Percentiles rank a stretch among this genome's conserved stretches.
phyloP scores from a whole-genome alignment of 805 yeast species.

The Suhomyces xylopsoci region DNA sequence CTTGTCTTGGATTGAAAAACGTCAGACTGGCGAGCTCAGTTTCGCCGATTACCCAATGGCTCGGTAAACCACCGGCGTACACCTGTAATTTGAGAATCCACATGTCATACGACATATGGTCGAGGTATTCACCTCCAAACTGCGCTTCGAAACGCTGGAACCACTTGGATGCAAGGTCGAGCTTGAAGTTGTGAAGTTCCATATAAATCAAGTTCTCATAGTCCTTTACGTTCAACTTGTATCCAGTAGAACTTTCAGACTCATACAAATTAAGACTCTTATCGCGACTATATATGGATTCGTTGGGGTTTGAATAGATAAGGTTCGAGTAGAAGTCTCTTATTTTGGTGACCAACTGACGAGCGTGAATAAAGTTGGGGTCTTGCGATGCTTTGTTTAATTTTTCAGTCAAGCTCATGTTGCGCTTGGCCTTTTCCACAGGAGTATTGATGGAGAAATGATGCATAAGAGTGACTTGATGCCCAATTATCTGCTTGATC shows the following conservation, averaged over 20 bases:
- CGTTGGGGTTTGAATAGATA: conserved; percentile 14
- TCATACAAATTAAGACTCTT: conserved; percentile 16
- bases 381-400: conserved; percentile 2
- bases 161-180: conserved; percentile 42
- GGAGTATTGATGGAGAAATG: conserved; percentile 8
- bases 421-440: conserved; percentile 3
- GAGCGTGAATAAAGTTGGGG: conserved; percentile 9
- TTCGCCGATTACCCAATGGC: conserved; percentile 26
- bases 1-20: conserved; percentile 17
- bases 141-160: conserved; percentile 30
- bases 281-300: conserved; percentile 18
- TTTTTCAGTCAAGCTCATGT: conserved; percentile 4
- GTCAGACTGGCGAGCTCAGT: conserved; percentile 15
- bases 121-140: conserved; percentile 11
- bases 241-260: conserved; percentile 11
- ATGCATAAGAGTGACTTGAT: conserved; percentile 16
- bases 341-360: conserved; percentile 15
- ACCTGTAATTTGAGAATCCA: conserved; percentile 36
- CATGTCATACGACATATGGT: conserved; percentile 27
- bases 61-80: conserved; percentile 30
- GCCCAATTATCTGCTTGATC: conserved; percentile 15
- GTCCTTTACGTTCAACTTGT: conserved; percentile 22
- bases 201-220: conserved; percentile 37
- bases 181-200: conserved; percentile 33
- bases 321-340: conserved; percentile 25